Evolutionary conservation across 768 basidiomycete species (phyloP), one percentile per base, ranked within the genome.

Genomic region (Mycena alexandri): DNA sequence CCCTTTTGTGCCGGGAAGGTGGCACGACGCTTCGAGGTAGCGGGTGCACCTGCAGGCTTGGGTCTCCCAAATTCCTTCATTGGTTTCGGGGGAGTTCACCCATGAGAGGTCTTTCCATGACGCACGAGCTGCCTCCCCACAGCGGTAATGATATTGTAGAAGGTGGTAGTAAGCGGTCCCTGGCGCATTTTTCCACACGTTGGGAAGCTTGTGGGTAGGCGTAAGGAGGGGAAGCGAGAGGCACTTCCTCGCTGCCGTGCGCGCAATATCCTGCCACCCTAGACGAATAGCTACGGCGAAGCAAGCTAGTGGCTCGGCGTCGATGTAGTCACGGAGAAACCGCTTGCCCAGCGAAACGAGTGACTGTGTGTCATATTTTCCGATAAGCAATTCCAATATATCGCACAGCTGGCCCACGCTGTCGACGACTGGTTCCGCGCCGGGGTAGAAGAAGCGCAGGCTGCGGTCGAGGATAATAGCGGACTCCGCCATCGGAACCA

Each of bases 121-220:
- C n/a, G n/a, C n/a, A n/a, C n/a, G n/a, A n/a, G n/a, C n/a, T n/a
- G n/a, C 61, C 19, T 43, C 48, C 33, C 50, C 61, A 44, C 61
- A 62, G 16, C 38, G 61, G 50, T 52, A 53, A 25, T 62, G 61
- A 48, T 53, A 62, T 21, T 62, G 46, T 24, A 62, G 41, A 4
- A 62, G 61, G 7, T 12, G 33, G 38, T 52, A n/a, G 25, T 62
- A 53, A 19, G 41, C 48, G 22, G 16, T 8, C 11, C 29, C 50
- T n/a, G 61, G 13, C 5, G 34, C n/a, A 44, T 62, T 16, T 2
- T 33, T 43, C 22, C 12, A 36, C 50, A 9, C 14, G 13, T 43
- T 41, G 16, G 61, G 50, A 33, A 21, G 22, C 22, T 61, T 25
- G 36, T 42, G 29, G 38, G 14, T n/a, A 16, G 46, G 19, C 36